These are phyloP conservation scores for Clausena lansium DNA, from an alignment of 345 rosid genomes.

Conservation along the genomic window DNA sequence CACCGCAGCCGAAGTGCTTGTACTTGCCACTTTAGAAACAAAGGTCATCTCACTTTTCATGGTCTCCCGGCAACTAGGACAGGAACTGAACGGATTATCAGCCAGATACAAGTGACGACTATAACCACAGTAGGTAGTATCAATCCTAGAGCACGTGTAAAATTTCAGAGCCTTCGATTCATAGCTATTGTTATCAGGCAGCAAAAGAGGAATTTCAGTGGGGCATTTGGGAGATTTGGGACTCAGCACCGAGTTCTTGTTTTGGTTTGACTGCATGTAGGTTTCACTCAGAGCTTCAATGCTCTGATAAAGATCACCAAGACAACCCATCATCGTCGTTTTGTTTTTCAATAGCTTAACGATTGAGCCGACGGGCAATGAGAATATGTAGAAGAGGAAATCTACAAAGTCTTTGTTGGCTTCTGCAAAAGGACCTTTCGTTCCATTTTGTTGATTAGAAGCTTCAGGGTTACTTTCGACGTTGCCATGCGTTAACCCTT, in stretches of 20 bases:
- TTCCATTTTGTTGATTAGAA: slow-evolving; percentile 7
- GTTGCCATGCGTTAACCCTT: slow-evolving; percentile 6
- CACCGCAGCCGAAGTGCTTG: too few relatives aligned
- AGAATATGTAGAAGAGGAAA: too few relatives aligned
- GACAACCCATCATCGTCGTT: slow-evolving; percentile 9
- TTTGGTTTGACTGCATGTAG: too few relatives aligned
- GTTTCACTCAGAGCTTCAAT: too few relatives aligned
- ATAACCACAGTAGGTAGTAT: rapidly evolving
- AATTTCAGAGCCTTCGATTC: too few relatives aligned
- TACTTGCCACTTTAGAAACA: too few relatives aligned
- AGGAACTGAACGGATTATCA: too few relatives aligned
- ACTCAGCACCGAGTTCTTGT: slow-evolving; percentile 2
- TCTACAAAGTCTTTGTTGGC: slow-evolving; percentile 16
- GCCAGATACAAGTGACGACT: too few relatives aligned
- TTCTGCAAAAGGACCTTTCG: slow-evolving; percentile 28
- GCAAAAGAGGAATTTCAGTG: not conserved
- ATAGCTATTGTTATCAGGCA: not conserved
- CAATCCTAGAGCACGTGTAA: too few relatives aligned
- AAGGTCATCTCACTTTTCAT: too few relatives aligned
- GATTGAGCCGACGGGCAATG: slow-evolving; percentile 8
- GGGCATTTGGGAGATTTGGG: not conserved
- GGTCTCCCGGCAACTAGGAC: too few relatives aligned
- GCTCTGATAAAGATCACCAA: not conserved
- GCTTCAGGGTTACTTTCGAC: not conserved
- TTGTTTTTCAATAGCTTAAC: not conserved